These are phyloP conservation scores for Tuber calosporum DNA, from an alignment of 495 filamentous ascomycete species.

Conservation along the genomic window DNA sequence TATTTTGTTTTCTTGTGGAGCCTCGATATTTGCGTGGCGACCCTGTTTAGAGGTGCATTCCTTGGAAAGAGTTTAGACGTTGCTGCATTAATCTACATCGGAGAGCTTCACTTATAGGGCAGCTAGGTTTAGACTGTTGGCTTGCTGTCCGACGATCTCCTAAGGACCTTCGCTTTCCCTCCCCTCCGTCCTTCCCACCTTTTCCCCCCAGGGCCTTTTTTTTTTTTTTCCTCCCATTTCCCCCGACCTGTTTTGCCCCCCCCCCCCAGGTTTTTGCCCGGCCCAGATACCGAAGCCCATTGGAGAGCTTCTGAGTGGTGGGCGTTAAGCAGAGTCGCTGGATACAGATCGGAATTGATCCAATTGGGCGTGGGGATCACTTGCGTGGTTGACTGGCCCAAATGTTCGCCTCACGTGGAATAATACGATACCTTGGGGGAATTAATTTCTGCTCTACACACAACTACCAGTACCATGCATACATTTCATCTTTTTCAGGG, in stretches of 20 bases:
- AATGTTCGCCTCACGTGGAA: slow-evolving; percentile 30
- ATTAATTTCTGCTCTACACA: slow-evolving; percentile 21
- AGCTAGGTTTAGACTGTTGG: slow-evolving; percentile 34
- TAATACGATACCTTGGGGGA: slow-evolving; percentile 18
- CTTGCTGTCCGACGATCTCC: slow-evolving; percentile 35
- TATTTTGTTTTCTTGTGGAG: slow-evolving; percentile 25
- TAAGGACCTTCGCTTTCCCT: slow-evolving; percentile 27
- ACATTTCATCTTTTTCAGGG: slow-evolving; percentile 11
- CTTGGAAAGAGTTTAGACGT: slow-evolving; percentile 30
- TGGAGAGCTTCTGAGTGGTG: slow-evolving; percentile 21
- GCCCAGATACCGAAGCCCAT: slow-evolving; percentile 20
- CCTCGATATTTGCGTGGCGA: slow-evolving; percentile 19
- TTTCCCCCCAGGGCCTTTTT: neutral
- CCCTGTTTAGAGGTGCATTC: slow-evolving; percentile 27
- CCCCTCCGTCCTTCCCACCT: slow-evolving; percentile 1
- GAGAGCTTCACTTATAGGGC: slow-evolving; percentile 31
- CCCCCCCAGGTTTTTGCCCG: slow-evolving; percentile 21
- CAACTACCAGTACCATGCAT: slow-evolving; percentile 1
- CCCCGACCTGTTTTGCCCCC: slow-evolving; percentile 26
- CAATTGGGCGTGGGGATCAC: slow-evolving; percentile 34
- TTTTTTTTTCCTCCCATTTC: neutral
- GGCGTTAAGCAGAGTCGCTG: slow-evolving; percentile 10
- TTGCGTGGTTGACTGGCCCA: slow-evolving; percentile 18
- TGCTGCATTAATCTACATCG: slow-evolving; percentile 23
- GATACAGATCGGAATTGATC: slow-evolving; percentile 14